These are phyloP conservation scores for Ecytonucleospora hepatopenaei DNA, from an alignment of 371 early-diverging fungal species.

Conservation along the genomic window DNA sequence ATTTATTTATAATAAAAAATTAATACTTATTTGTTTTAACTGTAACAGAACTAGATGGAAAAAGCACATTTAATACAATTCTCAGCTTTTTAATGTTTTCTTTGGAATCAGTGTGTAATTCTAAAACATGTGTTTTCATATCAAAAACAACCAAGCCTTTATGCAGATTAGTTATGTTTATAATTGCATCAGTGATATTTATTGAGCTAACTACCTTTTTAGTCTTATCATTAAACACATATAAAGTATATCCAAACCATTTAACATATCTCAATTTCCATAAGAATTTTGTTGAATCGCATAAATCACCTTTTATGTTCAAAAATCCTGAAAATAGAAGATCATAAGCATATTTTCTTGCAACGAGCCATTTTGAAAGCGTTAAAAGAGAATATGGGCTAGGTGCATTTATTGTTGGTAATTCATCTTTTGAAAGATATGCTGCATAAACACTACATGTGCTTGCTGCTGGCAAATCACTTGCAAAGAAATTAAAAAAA, in stretches of 20 bases:
- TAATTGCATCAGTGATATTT: conserved; percentile 23
- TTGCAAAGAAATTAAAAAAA: conserved; percentile 7
- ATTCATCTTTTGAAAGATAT: conserved; percentile 40
- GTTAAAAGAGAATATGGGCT: conserved; percentile 16
- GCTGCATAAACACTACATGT: conserved; percentile 17
- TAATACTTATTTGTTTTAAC: no score
- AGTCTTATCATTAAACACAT: conserved; percentile 40
- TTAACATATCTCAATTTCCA: conserved; percentile 49
- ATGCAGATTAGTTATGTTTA: conserved; percentile 1
- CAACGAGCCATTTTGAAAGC: conserved; percentile 34
- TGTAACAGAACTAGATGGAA: neutral
- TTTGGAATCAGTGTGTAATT: conserved; percentile 33
- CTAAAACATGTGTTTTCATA: conserved; percentile 6
- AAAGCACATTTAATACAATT: conserved; percentile 22
- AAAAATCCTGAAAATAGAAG: conserved; percentile 44
- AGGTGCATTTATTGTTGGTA: conserved; percentile 11
- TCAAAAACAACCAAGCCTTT: conserved; percentile 20
- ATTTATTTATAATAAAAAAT: no score
- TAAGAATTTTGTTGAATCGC: conserved; percentile 13
- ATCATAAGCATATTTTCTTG: conserved; percentile 31
- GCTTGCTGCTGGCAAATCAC: conserved; percentile 4
- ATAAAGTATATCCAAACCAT: conserved; percentile 43
- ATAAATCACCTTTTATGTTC: conserved; percentile 35
- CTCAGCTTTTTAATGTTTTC: conserved; percentile 20
- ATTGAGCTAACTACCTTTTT: conserved; percentile 20